These are phyloP conservation scores for Macrotyloma uniflorum DNA, from an alignment of 306 rosid species.

Conservation along the genomic window DNA sequence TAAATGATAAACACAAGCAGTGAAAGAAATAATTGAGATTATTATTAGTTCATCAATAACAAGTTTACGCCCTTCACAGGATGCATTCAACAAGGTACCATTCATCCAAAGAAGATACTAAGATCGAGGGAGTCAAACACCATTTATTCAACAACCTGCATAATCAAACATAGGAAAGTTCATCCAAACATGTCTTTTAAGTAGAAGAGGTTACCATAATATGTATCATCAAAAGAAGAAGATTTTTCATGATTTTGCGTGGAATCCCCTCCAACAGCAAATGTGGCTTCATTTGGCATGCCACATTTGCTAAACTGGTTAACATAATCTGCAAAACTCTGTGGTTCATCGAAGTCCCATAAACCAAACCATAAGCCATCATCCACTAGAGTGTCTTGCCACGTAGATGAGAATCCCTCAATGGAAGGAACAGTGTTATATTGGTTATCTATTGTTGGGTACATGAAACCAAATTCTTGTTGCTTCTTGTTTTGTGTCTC, in stretches of 20 bases:
- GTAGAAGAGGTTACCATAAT: neutral
- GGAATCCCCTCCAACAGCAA: constrained; percentile 3
- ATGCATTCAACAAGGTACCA: no score
- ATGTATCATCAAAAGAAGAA: neutral
- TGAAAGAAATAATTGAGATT: no score
- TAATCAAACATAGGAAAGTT: neutral
- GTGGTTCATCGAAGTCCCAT: constrained; percentile 57
- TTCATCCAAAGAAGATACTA: no score
- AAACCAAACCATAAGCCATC: constrained; percentile 43
- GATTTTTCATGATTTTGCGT: constrained; percentile 10
- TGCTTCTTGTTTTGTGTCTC: constrained; percentile 17
- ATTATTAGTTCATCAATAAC: no score
- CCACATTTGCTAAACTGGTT: constrained; percentile 24
- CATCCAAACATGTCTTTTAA: constrained; percentile 24
- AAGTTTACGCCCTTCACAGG: no score
- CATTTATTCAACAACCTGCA: neutral
- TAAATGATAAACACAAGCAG: no score
- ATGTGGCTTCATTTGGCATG: constrained; percentile 16
- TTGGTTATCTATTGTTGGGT: constrained; percentile 29
- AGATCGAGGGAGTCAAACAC: neutral
- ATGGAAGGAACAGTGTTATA: constrained; percentile 18
- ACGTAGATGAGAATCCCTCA: constrained; percentile 33
- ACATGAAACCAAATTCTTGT: constrained; percentile 14
- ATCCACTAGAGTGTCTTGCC: constrained; percentile 40
- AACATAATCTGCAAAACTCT: neutral